These are phyloP conservation scores for Apophysomyces elegans DNA, from an alignment of 371 early-diverging fungal species.

Conservation along the genomic window DNA sequence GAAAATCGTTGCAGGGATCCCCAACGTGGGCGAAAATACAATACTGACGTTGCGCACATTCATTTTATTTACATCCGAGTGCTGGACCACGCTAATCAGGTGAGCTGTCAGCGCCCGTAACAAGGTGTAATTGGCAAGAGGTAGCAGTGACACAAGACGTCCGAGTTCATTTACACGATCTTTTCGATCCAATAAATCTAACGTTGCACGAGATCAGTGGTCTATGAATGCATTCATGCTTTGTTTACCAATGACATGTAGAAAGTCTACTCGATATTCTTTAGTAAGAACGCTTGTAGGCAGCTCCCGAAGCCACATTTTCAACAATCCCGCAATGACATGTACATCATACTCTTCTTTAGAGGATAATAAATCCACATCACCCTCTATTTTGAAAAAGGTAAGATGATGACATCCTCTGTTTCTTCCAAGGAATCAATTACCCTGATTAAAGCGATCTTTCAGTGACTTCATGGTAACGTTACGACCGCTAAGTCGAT, in stretches of 20 bases:
- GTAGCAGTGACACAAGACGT: constrained; percentile 59
- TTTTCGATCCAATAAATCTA: constrained; percentile 63
- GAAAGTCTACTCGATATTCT: constrained; percentile 70
- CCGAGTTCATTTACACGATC: constrained; percentile 66
- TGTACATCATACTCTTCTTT: constrained; percentile 76
- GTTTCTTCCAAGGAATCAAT: neutral
- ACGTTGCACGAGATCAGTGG: neutral
- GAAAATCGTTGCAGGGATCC: constrained; percentile 72
- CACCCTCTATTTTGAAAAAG: constrained; percentile 49
- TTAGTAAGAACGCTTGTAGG: constrained; percentile 77
- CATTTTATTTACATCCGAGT: constrained; percentile 73
- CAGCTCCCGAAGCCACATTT: constrained; percentile 83
- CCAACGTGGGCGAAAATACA: constrained; percentile 74
- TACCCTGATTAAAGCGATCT: constrained; percentile 62
- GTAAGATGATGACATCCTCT: neutral
- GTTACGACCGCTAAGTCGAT: constrained; percentile 74
- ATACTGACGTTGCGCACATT: constrained; percentile 76
- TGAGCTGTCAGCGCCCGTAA: constrained; percentile 68
- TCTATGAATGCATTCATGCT: neutral
- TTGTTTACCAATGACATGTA: constrained; percentile 60
- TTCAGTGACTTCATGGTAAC: constrained; percentile 61
- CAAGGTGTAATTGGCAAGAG: constrained; percentile 65
- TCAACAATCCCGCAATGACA: constrained; percentile 84
- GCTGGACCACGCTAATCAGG: constrained; percentile 64
- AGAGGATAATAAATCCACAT: constrained; percentile 60